Percentiles rank a stretch among this genome's conserved stretches.
Conservation (phyloP, 306 rosid species). For the Gastrolobium villosum region DNA sequence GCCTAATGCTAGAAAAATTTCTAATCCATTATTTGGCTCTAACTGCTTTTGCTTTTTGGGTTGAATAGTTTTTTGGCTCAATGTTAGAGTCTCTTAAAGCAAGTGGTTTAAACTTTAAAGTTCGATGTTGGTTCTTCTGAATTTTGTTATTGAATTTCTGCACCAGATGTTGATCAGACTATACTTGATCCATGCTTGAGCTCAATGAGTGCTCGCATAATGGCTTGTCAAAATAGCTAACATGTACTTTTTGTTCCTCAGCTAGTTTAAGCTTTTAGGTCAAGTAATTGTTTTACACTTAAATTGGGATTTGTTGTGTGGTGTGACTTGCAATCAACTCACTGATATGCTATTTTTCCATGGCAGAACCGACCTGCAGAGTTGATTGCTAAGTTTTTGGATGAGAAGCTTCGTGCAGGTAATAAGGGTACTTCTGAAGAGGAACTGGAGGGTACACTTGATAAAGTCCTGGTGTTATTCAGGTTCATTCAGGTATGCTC, state of each 20-base stretch:
- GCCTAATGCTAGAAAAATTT: too few relatives aligned
- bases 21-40: background rate
- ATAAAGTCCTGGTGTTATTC: slow-evolving; percentile 92
- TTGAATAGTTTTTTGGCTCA: background rate
- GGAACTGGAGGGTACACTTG: slow-evolving; percentile 96
- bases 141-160: background rate
- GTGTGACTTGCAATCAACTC: slow-evolving; percentile 38
- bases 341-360: slow-evolving; percentile 29
- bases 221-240: background rate
- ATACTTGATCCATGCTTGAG: slow-evolving; percentile 5
- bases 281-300: background rate
- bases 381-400: slow-evolving; percentile 96
- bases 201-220: background rate
- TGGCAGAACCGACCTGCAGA: slow-evolving; percentile 98
- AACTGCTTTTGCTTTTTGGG: background rate
- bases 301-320: slow-evolving; percentile 19
- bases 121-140: background rate
- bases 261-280: background rate
- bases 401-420: slow-evolving; percentile 99
- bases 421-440: slow-evolving; percentile 99
- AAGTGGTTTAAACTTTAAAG: background rate
- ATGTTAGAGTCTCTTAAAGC: slow-evolving; percentile 6
- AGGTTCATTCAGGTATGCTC: slow-evolving; percentile 93
- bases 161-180: background rate
- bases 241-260: background rate